phyloP scores from a whole-genome alignment of 768 basidiomycete genomes.

The Pseudohyphozyma bogoriensis region DNA sequence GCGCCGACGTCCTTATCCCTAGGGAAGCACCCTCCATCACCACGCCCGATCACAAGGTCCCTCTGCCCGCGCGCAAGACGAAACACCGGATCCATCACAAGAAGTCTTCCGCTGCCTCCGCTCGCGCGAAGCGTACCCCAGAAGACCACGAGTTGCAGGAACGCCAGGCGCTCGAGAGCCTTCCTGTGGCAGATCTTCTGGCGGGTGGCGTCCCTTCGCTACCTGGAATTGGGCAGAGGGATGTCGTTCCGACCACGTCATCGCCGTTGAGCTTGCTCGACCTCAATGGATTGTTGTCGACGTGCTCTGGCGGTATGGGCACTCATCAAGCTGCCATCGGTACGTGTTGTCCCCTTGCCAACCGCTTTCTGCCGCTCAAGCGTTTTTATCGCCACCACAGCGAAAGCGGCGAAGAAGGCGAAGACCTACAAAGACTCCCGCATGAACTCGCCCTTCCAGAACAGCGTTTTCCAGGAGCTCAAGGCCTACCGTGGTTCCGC shows the following conservation, averaged over 20 bases:
- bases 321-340: constrained; percentile 8
- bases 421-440: constrained; percentile 11
- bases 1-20: too few species aligned
- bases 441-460: constrained; percentile 9
- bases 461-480: constrained; percentile 19
- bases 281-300: constrained; percentile 2
- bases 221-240: neutral
- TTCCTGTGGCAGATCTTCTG: neutral
- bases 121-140: neutral
- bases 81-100: too few species aligned
- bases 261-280: constrained; percentile 4
- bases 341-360: neutral
- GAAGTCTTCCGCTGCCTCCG: neutral
- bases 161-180: constrained; percentile 5
- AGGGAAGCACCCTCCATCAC: too few species aligned
- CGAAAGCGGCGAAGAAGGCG: constrained; percentile 9
- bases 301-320: neutral
- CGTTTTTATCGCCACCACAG: neutral
- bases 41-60: too few species aligned
- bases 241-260: neutral
- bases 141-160: neutral
- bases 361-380: neutral
- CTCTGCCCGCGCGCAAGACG: too few species aligned
- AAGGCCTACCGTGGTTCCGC: constrained; percentile 15
- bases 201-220: neutral